Percentiles rank a stretch among this genome's conserved stretches.
Conservation (phyloP, 805 yeast genomes). For the Spathaspora hagerdaliae region DNA sequence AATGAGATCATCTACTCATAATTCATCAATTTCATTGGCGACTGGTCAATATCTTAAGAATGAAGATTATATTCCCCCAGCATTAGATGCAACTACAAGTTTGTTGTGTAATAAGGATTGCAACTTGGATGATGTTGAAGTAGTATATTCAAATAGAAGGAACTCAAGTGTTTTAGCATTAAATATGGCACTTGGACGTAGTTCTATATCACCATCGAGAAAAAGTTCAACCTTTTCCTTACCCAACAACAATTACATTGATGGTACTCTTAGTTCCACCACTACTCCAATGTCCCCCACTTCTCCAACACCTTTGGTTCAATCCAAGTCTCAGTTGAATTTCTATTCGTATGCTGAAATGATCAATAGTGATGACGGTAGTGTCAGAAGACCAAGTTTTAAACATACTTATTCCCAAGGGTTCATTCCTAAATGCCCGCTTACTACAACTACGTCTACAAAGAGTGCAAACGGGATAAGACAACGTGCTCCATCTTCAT, state of each 20-base stretch:
- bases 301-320: slow-evolving; percentile 38
- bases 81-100: slow-evolving; percentile 70
- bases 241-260: neutral
- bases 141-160: slow-evolving; percentile 57
- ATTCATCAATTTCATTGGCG: slow-evolving; percentile 21
- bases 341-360: slow-evolving; percentile 81
- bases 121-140: slow-evolving; percentile 65
- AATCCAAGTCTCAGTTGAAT: slow-evolving; percentile 36
- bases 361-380: slow-evolving; percentile 53
- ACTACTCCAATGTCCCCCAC: slow-evolving; percentile 18
- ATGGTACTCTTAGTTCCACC: neutral
- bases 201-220: slow-evolving; percentile 33
- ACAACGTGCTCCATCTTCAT: too few relatives aligned
- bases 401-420: slow-evolving; percentile 36
- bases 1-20: slow-evolving; percentile 18
- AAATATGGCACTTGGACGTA: slow-evolving; percentile 46
- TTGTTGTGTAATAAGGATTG: slow-evolving; percentile 57
- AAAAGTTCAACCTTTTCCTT: slow-evolving; percentile 25
- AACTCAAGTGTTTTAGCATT: slow-evolving; percentile 50
- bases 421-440: neutral
- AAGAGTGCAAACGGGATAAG: neutral
- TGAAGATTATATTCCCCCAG: slow-evolving; percentile 77
- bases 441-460: neutral
- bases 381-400: slow-evolving; percentile 57
- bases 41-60: slow-evolving; percentile 28